Evolutionary conservation across 148 eudicot genomes (phyloP).

Genomic region (Rhododendron griersonianum): DNA sequence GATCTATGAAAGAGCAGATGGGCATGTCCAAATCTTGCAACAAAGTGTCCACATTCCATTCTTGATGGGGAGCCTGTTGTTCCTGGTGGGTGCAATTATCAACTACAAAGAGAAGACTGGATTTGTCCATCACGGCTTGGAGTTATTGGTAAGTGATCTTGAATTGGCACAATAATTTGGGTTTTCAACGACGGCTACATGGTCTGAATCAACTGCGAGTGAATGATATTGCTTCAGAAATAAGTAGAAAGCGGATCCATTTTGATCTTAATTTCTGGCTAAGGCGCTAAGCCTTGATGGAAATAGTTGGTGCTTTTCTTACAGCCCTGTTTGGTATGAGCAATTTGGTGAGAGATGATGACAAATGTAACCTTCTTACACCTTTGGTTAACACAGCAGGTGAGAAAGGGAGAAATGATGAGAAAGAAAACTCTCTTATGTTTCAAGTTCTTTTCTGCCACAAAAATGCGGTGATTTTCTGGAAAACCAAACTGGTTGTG

Average conservation of each 20-base stretch:
- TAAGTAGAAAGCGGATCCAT: not conserved
- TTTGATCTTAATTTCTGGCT: not conserved
- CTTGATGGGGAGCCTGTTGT: slow-evolving; percentile 63
- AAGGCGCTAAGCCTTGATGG: not conserved
- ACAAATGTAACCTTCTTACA: not conserved
- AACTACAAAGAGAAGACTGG: slow-evolving; percentile 38
- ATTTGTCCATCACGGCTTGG: slow-evolving; percentile 41
- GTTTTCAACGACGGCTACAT: not conserved
- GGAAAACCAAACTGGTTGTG: not conserved
- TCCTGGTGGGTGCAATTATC: slow-evolving; percentile 51
- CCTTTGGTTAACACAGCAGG: not conserved
- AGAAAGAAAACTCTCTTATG: not conserved
- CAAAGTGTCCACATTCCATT: slow-evolving; percentile 69
- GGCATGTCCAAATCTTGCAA: slow-evolving; percentile 76
- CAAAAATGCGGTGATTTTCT: not conserved
- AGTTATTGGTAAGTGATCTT: slow-evolving; percentile 41
- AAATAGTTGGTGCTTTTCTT: not conserved
- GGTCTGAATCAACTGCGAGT: not conserved
- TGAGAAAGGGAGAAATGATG: not conserved
- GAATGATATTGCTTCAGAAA: not conserved
- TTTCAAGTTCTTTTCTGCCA: not conserved
- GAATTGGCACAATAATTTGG: not conserved
- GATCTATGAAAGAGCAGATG: slow-evolving; percentile 78
- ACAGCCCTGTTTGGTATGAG: not conserved
- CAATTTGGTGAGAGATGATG: not conserved